A percentile compares a stretch with the other conserved stretches of the same genome.
These are phyloP conservation scores for Diaporthe capsici DNA, from an alignment of 2,329 filamentous ascomycete species.

Conservation along the genomic window DNA sequence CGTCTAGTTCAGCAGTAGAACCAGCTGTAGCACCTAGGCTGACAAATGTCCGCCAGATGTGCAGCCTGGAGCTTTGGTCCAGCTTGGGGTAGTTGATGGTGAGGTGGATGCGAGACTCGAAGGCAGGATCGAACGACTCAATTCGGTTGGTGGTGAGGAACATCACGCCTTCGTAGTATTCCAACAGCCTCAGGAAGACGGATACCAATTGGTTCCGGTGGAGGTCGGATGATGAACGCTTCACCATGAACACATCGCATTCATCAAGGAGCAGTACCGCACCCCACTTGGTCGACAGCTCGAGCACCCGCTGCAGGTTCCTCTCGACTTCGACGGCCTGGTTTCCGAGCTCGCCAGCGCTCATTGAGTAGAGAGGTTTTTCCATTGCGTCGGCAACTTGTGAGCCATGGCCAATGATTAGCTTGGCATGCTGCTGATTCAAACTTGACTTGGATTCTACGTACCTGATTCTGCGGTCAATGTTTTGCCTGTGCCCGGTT, in stretches of 20 bases:
- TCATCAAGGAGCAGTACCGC: conserved; percentile 60
- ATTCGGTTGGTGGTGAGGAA: conserved; percentile 56
- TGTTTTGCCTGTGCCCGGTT: conserved; percentile 17
- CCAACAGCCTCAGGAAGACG: conserved; percentile 50
- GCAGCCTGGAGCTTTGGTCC: conserved; percentile 45
- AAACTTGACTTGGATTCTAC: not conserved
- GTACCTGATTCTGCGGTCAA: conserved; percentile 16
- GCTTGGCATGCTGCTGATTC: not conserved
- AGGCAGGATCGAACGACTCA: conserved; percentile 52
- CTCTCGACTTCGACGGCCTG: conserved; percentile 51
- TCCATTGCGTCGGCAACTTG: conserved; percentile 54
- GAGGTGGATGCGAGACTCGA: conserved; percentile 53
- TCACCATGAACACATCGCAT: conserved; percentile 58
- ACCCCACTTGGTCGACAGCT: conserved; percentile 56
- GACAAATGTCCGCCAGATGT: conserved; percentile 53
- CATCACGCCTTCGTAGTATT: conserved; percentile 55
- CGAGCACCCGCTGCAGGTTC: conserved; percentile 50
- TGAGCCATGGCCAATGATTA: not conserved
- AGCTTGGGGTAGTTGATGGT: conserved; percentile 51
- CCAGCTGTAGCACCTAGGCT: not conserved
- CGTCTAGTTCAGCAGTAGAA: not conserved
- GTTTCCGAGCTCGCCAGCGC: conserved; percentile 56
- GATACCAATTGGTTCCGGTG: conserved; percentile 56
- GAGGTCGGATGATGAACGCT: conserved; percentile 50
- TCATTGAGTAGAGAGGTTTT: conserved; percentile 56